Base-by-base conservation (phyloP, 164 flowering plant species). In the Vitis riparia region DNA sequence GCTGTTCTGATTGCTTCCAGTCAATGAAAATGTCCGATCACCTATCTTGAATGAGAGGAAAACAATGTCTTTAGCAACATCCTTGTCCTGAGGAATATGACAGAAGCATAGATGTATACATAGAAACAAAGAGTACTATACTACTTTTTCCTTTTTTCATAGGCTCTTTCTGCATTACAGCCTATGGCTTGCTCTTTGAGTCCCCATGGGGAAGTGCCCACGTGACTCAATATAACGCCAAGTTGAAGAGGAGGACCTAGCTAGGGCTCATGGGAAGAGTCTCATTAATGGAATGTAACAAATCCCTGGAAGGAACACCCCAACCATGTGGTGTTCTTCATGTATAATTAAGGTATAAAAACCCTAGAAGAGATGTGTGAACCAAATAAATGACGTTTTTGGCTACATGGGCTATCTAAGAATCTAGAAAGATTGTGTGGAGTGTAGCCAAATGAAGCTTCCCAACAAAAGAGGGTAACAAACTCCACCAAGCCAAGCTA, bases 401-500 rank as follows among this genome's bases (percentile, higher is more conserved):
- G 62, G 47, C 12, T 59, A 30, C 62, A 37, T 48, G 14, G 51
- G 17, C 50, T n/a, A 14, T 49, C 13, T 11, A 8, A 8, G 13
- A 12, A 65, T 14, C 50, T 14, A 52, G 27, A 65, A 65, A 65
- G 48, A 52, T 10, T 11, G 5, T 15, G 53, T 65, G 57, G 11
- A 51, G 59, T 65, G 48, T 65, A 51, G 59, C 68, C 58, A 51
- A 65, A 52, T 17, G 37, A 3, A 52, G 68, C 68, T 65, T 65
- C 58, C 57, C 30, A 65, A 65, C 68, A 65, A 29, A 51, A 65
- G 1, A 15, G 3, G 17, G 23, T 65, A 58, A 65, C 68, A 14
- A 23, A 27, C 48, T 32, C 47, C 49, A 13, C 47, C 16, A 51
- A 47, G 49, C 12, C 53, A 63, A n/a, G 11, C 16, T 8, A 63